Percentiles rank a stretch among this genome's conserved stretches.
Conservation (phyloP, 441 rosid genomes). For the Macaranga tanarius region DNA sequence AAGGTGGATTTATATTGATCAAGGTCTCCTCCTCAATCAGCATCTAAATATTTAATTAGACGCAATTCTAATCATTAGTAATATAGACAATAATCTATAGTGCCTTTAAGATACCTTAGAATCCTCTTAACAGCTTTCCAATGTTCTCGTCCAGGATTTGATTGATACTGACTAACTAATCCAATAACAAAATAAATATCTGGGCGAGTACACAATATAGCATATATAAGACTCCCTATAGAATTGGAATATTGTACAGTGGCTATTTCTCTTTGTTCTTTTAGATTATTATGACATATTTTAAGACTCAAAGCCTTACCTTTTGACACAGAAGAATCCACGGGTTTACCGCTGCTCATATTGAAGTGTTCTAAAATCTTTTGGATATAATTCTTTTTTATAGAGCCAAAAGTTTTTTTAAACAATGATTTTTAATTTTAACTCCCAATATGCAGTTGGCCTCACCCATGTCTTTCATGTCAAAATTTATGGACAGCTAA, state of each 20-base stretch:
- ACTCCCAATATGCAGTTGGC: neutral
- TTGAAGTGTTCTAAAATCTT: neutral
- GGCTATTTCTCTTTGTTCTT: neutral
- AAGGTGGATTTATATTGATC: too few relatives aligned
- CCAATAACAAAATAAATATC: too few relatives aligned
- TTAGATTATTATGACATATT: neutral
- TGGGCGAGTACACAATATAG: too few relatives aligned
- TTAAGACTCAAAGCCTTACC: neutral
- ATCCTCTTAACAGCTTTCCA: too few relatives aligned
- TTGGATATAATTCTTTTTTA: neutral
- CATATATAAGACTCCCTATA: too few relatives aligned
- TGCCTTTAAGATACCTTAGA: too few relatives aligned
- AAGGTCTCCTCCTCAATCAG: too few relatives aligned
- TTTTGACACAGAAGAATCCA: neutral
- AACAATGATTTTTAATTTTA: neutral
- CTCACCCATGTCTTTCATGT: neutral
- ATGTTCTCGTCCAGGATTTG: too few relatives aligned
- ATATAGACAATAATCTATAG: too few relatives aligned
- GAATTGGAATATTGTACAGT: neutral
- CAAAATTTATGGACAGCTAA: neutral
- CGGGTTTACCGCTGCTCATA: neutral
- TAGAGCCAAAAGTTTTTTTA: neutral
- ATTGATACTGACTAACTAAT: too few relatives aligned
- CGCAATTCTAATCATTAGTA: too few relatives aligned
- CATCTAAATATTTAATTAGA: too few relatives aligned